Evolutionary conservation across 352 stramenopile species (phyloP), one percentile per base, ranked within the genome.

Genomic region (Phytophthora pluvialis): DNA sequence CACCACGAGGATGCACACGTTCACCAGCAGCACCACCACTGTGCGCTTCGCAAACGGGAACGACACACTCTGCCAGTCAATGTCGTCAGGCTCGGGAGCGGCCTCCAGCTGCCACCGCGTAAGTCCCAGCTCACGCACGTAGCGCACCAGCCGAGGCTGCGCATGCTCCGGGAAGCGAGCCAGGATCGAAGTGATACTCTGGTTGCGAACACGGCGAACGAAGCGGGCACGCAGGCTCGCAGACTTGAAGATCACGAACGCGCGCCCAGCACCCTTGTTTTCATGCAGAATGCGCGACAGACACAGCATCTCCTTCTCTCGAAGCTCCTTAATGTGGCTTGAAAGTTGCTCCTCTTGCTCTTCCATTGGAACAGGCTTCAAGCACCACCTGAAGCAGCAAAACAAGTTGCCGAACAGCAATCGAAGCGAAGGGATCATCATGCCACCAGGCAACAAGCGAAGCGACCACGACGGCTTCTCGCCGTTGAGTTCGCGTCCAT

Each of bases 1-100:
- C 52, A 95, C 70, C 28, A 80, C 64, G 4, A 93, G 73, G 50
- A 95, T 93, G 47, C 79, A 78, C 38, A 91, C 62, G 62, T 95
- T 94, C 29, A 95, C 80, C 42, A 92, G 50, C 44, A 90, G 48
- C 26, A 92, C 83, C 8, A 84, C 74, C 18, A 82, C 61, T 43
- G 85, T 93, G 25, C 87, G 83, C 72, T 94, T 91, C 4, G 82
- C 82, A 54, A 92, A 92, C 43, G 86, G 87, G 59, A 88, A 91
- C 48, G 82, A 91, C 16, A 95, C 84, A 60, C 81, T 93, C 55
- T 93, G 73, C 87, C 87, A 95, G 72, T 95, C 87, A 43, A 95
- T 80, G 47, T 95, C 87, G 46, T 95, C 87, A 0, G 87, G 87
- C 40, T 95, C 87, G 0, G 87, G 87, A 31, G 87, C 85, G 8